Base-by-base conservation (phyloP, 202 grass and related monocot genomes). In the Brachypodium distachyon region DNA sequence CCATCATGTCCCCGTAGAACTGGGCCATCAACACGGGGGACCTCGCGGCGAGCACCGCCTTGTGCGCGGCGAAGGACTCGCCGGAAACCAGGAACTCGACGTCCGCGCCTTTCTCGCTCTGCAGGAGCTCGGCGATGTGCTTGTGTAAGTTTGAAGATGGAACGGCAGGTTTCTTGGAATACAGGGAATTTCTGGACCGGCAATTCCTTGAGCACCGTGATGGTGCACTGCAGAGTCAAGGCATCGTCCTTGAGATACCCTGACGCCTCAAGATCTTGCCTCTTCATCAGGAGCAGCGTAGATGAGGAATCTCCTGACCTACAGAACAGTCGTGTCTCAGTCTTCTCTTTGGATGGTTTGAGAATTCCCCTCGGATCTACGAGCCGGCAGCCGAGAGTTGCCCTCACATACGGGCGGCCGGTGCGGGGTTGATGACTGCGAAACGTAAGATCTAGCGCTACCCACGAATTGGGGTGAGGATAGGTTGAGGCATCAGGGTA, bases 1-100 rank as follows among this genome's bases (percentile, higher is more conserved):
- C 81, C 73, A 29, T 48, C 72, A 72, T 54, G 14, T 67, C 3
- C 1, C 85, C 72, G 13, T 40, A 78, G 34, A 82, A 46, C 33
- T 82, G 14, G 41, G 85, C 64, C 40, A 77, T 87, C 75, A 82
- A 87, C 0, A 87, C 62, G 0, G 61, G 60, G 2, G 78, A 82
- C 23, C 84, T 71, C 4, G 62, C 56, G 1, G 84, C 72, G 27
- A 87, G 84, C 18, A 87, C 34, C 37, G 52, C 28, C 64, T 44
- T 87, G 50, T 88, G 86, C 11, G 75, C 75, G 0, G 75, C 4
- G 27, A 88, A 68, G 4, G 49, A 19, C 46, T 88, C 67, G 25
- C 81, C 75, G 31, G 75, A 51, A 4, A 88, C 69, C 27, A 68
- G 1, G 28, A 88, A 70, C 16, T 39, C 80, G 65, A 88, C 33